Evolutionary conservation across 176 grass and related monocot species (phyloP), one percentile per base, ranked within the genome.

Genomic region (Ampelocalamus luodianensis): DNA sequence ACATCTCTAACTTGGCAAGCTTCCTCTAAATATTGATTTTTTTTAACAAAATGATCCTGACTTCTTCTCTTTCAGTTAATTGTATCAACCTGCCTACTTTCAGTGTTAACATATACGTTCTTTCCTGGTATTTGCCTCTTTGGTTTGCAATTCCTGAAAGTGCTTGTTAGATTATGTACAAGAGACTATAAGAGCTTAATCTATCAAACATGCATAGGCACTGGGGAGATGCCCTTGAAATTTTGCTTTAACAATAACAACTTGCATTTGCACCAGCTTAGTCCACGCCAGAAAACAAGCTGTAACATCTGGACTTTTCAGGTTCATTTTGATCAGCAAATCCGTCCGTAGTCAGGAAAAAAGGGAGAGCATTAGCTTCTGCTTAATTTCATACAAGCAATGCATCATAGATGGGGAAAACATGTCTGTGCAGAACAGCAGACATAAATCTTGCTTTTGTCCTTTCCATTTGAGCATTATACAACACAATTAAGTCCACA

Each of bases 391-490:
- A 63, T 63, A 63, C 3, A 9, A n/a, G 43, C 39, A 56, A 55
- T 26, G 44, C 85, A 80, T 74, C 68, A 66, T 66, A 29, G 9
- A 36, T 37, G 3, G 9, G 3, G 9, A 34, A 54, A 12, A 18
- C 55, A 16, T 1, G 0, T 12, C 1, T 8, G 44, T n/a, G n/a
- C 46, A 26, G 5, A 46, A 3, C 11, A 48, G 45, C 6, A 37
- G 68, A 64, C 54, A 42, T 24, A 78, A 49, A 27, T 50, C 29
- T 53, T 39, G 43, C 18, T 37, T 76, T 50, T 76, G 49, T 59
- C 51, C 18, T 72, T 49, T 70, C 26, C 29, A 16, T 55, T 72
- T 3, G 29, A 72, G 54, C 84, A 72, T 78, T 49, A 71, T 62
- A 51, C 53, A 62, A 65, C 44, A 72, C 8, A 29, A 29, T 29